These are phyloP conservation scores for Nepenthes alata DNA, from an alignment of 179 eudicot species.

Conservation along the genomic window DNA sequence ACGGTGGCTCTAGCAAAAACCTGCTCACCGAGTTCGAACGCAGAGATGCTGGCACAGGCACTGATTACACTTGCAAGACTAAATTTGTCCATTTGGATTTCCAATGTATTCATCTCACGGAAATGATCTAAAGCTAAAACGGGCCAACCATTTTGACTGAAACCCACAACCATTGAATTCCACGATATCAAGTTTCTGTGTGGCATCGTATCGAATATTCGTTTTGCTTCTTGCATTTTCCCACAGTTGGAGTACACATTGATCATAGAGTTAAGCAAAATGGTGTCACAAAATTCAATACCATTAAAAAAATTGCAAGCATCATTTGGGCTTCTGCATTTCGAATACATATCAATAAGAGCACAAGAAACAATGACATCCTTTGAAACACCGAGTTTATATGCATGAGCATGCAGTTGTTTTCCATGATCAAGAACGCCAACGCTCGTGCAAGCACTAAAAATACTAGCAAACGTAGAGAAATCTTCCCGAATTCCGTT, in stretches of 20 bases:
- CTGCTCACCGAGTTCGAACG: constrained; percentile 71
- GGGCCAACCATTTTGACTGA: constrained; percentile 69
- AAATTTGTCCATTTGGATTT: constrained; percentile 42
- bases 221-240: constrained; percentile 63
- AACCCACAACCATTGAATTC: constrained; percentile 77
- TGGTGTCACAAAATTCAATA: constrained; percentile 51
- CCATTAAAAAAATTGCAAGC: constrained; percentile 57
- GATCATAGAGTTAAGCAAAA: constrained; percentile 82
- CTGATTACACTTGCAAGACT: constrained; percentile 49
- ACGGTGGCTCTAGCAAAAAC: constrained; percentile 54
- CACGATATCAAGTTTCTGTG: constrained; percentile 69
- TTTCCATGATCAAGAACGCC: constrained; percentile 33
- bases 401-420: constrained; percentile 51
- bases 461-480: constrained; percentile 50
- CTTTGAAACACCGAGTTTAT: constrained; percentile 39
- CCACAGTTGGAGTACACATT: constrained; percentile 58
- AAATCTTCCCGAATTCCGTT: constrained; percentile 31
- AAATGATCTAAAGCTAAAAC: constrained; percentile 49
- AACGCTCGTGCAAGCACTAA: constrained; percentile 42
- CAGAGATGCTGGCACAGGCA: constrained; percentile 51
- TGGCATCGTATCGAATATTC: constrained; percentile 43
- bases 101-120: constrained; percentile 41
- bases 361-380: constrained; percentile 54
- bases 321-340: constrained; percentile 43
- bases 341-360: constrained; percentile 63